Evolutionary conservation across 169 alveolate species (phyloP).

Genomic region (Plasmodium knowlesi): DNA sequence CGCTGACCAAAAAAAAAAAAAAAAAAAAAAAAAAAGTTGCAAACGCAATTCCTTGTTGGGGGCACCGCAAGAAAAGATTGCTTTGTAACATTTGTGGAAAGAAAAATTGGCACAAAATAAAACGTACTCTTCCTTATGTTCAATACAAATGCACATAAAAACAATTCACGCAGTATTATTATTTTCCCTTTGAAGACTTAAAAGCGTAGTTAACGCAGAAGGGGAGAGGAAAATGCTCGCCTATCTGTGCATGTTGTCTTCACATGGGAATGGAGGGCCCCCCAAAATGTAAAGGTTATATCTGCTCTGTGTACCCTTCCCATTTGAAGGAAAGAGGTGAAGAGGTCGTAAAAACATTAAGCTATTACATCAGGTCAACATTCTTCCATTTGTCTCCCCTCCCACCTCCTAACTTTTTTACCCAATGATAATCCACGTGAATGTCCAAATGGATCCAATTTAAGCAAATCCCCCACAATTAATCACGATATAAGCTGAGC

Average conservation of each 20-base stretch:
- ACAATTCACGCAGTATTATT: too few relatives aligned
- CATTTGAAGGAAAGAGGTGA: not conserved
- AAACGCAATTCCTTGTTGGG: not conserved
- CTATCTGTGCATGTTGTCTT: not conserved
- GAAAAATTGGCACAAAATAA: not conserved
- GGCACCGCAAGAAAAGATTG: not conserved
- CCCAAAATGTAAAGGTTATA: not conserved
- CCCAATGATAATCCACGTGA: not conserved
- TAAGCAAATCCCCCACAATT: not conserved
- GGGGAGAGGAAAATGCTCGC: not conserved
- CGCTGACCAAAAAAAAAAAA: not conserved
- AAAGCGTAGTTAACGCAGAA: not conserved
- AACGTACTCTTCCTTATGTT: not conserved
- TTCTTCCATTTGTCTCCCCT: not conserved
- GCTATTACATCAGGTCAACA: not conserved
- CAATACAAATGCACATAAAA: not conserved
- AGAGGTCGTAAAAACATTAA: not conserved
- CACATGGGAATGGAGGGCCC: not conserved
- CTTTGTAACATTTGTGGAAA: not conserved
- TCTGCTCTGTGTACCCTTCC: not conserved
- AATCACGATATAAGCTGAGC: not conserved
- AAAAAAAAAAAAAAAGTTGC: not conserved
- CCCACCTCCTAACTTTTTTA: not conserved
- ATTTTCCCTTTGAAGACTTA: not conserved
- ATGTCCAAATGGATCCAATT: not conserved